Percentiles rank a stretch among this genome's conserved stretches.
Evolutionary conservation across 1,284 basidiomycete species (phyloP).

Genomic region (Moesziomyces aphidis): DNA sequence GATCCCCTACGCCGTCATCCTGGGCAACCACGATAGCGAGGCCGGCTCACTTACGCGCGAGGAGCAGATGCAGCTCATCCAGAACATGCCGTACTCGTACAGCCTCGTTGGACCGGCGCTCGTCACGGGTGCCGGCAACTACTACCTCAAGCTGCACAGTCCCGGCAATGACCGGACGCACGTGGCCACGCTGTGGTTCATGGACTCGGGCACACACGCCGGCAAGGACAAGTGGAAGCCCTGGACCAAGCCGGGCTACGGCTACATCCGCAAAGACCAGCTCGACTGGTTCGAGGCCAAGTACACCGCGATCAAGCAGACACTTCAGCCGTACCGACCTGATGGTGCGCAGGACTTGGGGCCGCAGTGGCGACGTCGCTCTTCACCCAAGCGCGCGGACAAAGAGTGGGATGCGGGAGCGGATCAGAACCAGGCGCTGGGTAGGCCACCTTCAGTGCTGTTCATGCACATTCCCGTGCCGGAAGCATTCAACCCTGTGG

Average conservation of each 20-base stretch:
- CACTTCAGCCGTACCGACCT: slow-evolving; percentile 46
- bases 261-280: slow-evolving; percentile 58
- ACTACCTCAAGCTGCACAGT: slow-evolving; percentile 26
- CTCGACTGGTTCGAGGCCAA: slow-evolving; percentile 54
- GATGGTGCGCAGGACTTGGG: slow-evolving; percentile 48
- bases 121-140: slow-evolving; percentile 70
- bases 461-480: slow-evolving; percentile 67
- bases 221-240: slow-evolving; percentile 43
- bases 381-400: background rate
- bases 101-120: slow-evolving; percentile 81
- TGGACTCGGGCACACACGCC: slow-evolving; percentile 80
- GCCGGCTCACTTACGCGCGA: slow-evolving; percentile 47
- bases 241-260: slow-evolving; percentile 53
- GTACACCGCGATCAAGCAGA: slow-evolving; percentile 19
- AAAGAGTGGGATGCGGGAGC: slow-evolving; percentile 33
- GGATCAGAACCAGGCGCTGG: slow-evolving; percentile 15
- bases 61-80: slow-evolving; percentile 76
- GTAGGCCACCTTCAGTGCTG: slow-evolving; percentile 54
- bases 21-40: slow-evolving; percentile 79
- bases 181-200: slow-evolving; percentile 88
- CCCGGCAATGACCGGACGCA: slow-evolving; percentile 74
- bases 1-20: slow-evolving; percentile 89
- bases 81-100: slow-evolving; percentile 84
- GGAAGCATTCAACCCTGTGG: slow-evolving; percentile 53
- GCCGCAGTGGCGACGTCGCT: slow-evolving; percentile 10